These are phyloP conservation scores for Mesostigma viride DNA, from an alignment of 139 green algal species.

Conservation along the genomic window DNA sequence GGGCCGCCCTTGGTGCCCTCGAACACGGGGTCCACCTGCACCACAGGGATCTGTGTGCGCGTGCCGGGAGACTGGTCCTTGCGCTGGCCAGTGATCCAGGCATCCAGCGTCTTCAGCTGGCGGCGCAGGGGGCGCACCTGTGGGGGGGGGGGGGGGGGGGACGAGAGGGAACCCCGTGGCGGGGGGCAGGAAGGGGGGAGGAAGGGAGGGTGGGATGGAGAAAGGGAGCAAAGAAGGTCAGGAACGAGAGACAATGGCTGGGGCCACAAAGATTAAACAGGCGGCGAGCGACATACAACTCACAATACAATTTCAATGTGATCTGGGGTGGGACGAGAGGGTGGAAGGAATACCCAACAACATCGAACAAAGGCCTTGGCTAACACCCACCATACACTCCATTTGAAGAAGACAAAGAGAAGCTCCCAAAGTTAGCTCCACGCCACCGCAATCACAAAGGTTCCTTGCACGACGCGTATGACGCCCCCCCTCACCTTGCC, in stretches of 20 bases:
- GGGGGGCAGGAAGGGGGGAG: background rate
- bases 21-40: constrained; percentile 82
- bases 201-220: background rate
- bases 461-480: too few relatives aligned
- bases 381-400: background rate
- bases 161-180: background rate
- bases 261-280: too few relatives aligned
- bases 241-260: background rate
- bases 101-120: constrained; percentile 73
- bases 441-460: too few relatives aligned
- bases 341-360: background rate
- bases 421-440: too few relatives aligned
- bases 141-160: background rate
- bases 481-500: too few relatives aligned
- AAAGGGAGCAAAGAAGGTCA: background rate
- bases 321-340: background rate
- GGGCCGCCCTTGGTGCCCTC: constrained; percentile 65
- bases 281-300: too few relatives aligned
- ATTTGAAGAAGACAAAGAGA: too few relatives aligned
- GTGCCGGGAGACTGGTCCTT: constrained; percentile 96
- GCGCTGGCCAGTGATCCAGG: constrained; percentile 96
- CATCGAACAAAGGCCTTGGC: background rate
- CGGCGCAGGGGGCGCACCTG: constrained; percentile 73
- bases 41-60: constrained; percentile 66
- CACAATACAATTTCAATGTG: too few relatives aligned